Conservation (phyloP, 2,329 filamentous ascomycete genomes). For the Ophiognomonia clavigignenti-juglandacearum region DNA sequence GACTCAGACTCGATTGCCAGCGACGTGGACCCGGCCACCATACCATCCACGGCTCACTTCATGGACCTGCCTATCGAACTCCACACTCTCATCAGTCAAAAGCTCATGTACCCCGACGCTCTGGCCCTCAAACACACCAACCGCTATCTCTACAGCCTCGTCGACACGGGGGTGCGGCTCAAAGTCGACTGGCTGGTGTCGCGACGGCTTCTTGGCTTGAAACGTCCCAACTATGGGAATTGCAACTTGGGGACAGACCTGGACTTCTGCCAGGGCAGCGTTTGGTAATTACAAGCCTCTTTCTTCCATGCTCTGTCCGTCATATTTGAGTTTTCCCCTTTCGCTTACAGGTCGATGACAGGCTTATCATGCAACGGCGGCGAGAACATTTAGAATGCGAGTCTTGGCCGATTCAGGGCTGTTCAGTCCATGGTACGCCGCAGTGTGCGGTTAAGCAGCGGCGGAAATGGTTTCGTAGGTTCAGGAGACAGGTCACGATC, state of each 20-base stretch:
- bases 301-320: not conserved
- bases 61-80: conserved; percentile 59
- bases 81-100: conserved; percentile 56
- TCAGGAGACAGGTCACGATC: conserved; percentile 38
- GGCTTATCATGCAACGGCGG: conserved; percentile 53
- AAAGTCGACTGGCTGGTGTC: conserved; percentile 68
- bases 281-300: conserved; percentile 40
- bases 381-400: conserved; percentile 59
- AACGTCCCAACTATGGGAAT: conserved; percentile 55
- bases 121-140: conserved; percentile 64
- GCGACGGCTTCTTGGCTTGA: conserved; percentile 56
- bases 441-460: conserved; percentile 40
- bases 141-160: conserved; percentile 57
- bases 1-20: not conserved
- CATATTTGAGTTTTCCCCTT: no score
- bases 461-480: conserved; percentile 43
- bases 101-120: conserved; percentile 66
- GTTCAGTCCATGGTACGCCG: conserved; percentile 47
- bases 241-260: conserved; percentile 57
- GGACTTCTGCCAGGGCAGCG: conserved; percentile 55
- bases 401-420: conserved; percentile 50
- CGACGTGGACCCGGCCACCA: not conserved
- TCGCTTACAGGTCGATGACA: conserved; percentile 21
- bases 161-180: conserved; percentile 60
- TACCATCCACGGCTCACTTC: conserved; percentile 25